A percentile compares a stretch with the other conserved stretches of the same genome.
Evolutionary conservation across 1,284 basidiomycete genomes (phyloP).

Genomic region (Butyriboletus appendiculatus): DNA sequence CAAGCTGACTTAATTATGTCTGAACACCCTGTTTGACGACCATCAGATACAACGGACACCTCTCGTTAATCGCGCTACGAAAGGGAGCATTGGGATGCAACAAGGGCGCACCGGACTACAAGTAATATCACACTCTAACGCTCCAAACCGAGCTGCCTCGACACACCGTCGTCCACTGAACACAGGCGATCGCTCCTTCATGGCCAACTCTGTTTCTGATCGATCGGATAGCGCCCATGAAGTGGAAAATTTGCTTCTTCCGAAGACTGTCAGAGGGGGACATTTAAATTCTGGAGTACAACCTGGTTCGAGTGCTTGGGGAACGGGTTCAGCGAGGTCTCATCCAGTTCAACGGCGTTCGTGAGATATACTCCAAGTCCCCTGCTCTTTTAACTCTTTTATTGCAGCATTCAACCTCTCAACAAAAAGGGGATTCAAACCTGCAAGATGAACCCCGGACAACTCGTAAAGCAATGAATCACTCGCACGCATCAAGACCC

Average conservation of each 20-base stretch:
- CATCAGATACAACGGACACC: conserved; percentile 73
- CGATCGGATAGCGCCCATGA: conserved; percentile 68
- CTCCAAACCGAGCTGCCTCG: conserved; percentile 14
- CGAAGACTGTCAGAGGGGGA: conserved; percentile 25
- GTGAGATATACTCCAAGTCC: conserved; percentile 10
- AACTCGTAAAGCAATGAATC: not conserved
- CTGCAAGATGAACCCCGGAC: conserved; percentile 24
- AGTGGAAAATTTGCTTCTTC: conserved; percentile 60
- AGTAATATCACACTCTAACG: conserved; percentile 12
- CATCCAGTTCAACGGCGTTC: conserved; percentile 27
- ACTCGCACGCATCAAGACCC: not conserved
- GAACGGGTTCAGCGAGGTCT: conserved; percentile 18
- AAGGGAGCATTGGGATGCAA: conserved; percentile 32
- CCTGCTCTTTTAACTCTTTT: conserved; percentile 1
- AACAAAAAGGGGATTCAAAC: conserved; percentile 30
- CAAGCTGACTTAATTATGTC: not conserved
- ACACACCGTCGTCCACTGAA: conserved; percentile 31
- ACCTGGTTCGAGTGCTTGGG: conserved; percentile 30
- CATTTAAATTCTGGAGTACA: conserved; percentile 10
- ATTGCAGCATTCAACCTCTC: conserved; percentile 29
- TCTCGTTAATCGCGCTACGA: conserved; percentile 51
- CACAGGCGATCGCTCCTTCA: conserved; percentile 41
- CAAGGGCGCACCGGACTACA: conserved; percentile 29
- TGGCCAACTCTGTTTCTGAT: conserved; percentile 52
- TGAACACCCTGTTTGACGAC: conserved; percentile 4